Conservation (phyloP, 2,329 filamentous ascomycete species). For the Arachnomyces sp. region DNA sequence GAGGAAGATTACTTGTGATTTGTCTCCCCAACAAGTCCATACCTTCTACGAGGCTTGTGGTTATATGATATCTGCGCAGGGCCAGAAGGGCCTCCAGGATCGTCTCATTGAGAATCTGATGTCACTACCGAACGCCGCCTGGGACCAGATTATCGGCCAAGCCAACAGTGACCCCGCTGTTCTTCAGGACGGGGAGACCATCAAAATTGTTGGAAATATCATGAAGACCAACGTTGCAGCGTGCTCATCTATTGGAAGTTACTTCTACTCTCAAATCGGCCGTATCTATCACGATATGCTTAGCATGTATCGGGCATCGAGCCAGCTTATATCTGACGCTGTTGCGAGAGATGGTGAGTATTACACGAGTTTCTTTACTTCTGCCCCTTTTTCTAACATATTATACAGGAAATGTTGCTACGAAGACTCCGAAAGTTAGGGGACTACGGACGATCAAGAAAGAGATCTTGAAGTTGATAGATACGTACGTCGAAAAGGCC, state of each 20-base stretch:
- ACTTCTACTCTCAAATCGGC: constrained; percentile 97
- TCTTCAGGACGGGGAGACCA: constrained; percentile 85
- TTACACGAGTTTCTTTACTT: constrained; percentile 4
- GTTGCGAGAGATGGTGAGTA: constrained; percentile 70
- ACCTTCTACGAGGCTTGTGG: constrained; percentile 99
- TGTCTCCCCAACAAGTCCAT: constrained; percentile 94
- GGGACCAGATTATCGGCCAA: constrained; percentile 87
- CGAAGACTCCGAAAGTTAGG: constrained; percentile 94
- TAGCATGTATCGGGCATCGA: constrained; percentile 98
- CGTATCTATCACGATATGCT: constrained; percentile 98
- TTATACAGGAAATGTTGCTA: constrained; percentile 72
- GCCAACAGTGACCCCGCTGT: constrained; percentile 79
- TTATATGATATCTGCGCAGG: constrained; percentile 98
- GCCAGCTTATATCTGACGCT: constrained; percentile 86
- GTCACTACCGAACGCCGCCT: constrained; percentile 85
- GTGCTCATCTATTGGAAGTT: constrained; percentile 89
- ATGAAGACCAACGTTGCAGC: constrained; percentile 99
- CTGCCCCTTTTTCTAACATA: constrained; percentile 12
- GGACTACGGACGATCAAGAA: constrained; percentile 98
- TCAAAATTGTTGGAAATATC: constrained; percentile 98
- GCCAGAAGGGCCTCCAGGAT: constrained; percentile 90
- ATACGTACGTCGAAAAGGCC: constrained; percentile 96
- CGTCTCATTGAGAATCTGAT: constrained; percentile 85
- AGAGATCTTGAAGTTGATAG: constrained; percentile 96
- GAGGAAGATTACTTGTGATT: constrained; percentile 88